Conservation (phyloP, 352 stramenopile species). For the Phytopythium ostracodes region DNA sequence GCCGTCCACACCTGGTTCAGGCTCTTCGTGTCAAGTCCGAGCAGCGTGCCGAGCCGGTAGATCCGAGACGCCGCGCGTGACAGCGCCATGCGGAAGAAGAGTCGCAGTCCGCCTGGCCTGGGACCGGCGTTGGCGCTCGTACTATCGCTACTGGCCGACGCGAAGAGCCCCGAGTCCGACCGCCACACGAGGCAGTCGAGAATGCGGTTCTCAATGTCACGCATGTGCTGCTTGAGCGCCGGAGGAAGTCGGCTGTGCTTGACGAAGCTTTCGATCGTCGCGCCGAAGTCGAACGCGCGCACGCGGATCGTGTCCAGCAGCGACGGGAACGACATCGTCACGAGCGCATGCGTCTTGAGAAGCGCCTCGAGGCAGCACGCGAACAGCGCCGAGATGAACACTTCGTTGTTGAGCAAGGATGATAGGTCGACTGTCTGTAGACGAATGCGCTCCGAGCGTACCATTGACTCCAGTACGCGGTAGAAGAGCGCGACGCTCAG, state of each 20-base stretch:
- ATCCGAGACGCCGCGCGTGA: slow-evolving; percentile 78
- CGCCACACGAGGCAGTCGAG: slow-evolving; percentile 74
- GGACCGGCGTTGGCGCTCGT: neutral
- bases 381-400: slow-evolving; percentile 75
- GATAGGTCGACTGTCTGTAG: slow-evolving; percentile 72
- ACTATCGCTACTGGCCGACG: neutral
- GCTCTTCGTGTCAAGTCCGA: slow-evolving; percentile 69
- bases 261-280: slow-evolving; percentile 85
- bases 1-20: slow-evolving; percentile 87
- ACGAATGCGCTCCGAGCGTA: slow-evolving; percentile 66
- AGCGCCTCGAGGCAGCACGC: slow-evolving; percentile 81
- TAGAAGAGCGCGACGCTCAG: slow-evolving; percentile 76
- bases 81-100: slow-evolving; percentile 86
- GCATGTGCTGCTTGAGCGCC: slow-evolving; percentile 82
- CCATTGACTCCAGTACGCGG: slow-evolving; percentile 67
- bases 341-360: slow-evolving; percentile 81
- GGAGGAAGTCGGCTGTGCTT: slow-evolving; percentile 75
- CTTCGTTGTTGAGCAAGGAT: slow-evolving; percentile 76
- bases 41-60: slow-evolving; percentile 58
- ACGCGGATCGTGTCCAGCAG: slow-evolving; percentile 70
- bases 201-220: slow-evolving; percentile 82
- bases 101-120: slow-evolving; percentile 30
- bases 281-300: slow-evolving; percentile 85
- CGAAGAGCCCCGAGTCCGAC: slow-evolving; percentile 67
- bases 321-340: slow-evolving; percentile 83